Percentiles rank a stretch among this genome's conserved stretches.
Evolutionary conservation across 805 yeast genomes (phyloP).

Genomic region (Zygoascus tannicola): DNA sequence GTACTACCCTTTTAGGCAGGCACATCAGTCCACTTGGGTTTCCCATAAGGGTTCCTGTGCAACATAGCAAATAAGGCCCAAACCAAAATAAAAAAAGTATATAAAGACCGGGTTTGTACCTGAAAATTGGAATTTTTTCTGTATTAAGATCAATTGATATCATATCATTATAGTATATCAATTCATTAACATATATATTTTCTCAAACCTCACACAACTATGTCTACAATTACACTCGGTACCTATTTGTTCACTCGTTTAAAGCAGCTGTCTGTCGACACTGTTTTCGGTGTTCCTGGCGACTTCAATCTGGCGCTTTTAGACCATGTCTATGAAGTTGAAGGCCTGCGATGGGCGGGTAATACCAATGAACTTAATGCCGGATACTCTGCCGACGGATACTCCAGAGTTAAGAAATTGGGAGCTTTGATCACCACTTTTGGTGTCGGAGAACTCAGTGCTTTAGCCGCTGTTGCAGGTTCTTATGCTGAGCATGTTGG

Average conservation of each 20-base stretch:
- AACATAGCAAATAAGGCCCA: too few species aligned
- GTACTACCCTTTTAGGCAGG: too few species aligned
- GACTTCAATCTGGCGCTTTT: constrained; percentile 51
- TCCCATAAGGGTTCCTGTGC: too few species aligned
- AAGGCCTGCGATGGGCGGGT: constrained; percentile 75
- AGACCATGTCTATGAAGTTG: constrained; percentile 53
- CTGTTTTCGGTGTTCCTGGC: constrained; percentile 49
- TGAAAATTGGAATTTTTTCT: too few species aligned
- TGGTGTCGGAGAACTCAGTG: constrained; percentile 85
- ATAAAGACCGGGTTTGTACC: too few species aligned
- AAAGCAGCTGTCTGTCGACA: constrained; percentile 55
- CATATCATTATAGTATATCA: too few species aligned
- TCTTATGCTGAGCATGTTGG: constrained; percentile 87
- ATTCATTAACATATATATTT: too few species aligned
- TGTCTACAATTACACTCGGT: constrained; percentile 47
- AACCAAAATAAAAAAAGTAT: too few species aligned
- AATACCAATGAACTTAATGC: constrained; percentile 87
- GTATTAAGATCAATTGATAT: too few species aligned
- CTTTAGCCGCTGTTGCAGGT: constrained; percentile 81
- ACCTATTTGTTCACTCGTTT: constrained; percentile 71
- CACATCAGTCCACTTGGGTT: too few species aligned
- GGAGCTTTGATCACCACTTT: constrained; percentile 73
- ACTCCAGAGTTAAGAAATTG: constrained; percentile 70
- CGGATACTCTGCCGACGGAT: constrained; percentile 83
- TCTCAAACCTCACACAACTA: too few species aligned